phyloP scores from a whole-genome alignment of 352 stramenopile genomes.

The Pythium brachiatum region DNA sequence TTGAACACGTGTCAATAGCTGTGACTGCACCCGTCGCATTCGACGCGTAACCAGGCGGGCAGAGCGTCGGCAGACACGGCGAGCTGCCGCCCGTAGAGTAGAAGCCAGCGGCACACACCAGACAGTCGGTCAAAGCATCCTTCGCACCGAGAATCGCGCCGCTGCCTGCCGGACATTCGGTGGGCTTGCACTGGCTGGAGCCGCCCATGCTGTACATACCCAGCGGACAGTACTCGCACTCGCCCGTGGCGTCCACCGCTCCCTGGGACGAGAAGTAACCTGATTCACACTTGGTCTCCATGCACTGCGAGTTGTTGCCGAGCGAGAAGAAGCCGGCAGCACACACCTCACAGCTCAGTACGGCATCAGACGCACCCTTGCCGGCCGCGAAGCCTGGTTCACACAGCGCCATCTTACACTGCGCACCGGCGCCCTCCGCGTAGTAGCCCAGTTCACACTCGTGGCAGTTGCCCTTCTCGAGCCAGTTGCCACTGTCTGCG shows the following conservation, averaged over 20 bases:
- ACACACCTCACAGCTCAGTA: constrained; percentile 35
- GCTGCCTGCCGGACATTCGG: constrained; percentile 33
- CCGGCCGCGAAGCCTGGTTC: constrained; percentile 38
- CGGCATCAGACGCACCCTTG: constrained; percentile 25
- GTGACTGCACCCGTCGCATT: constrained; percentile 18
- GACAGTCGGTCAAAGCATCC: constrained; percentile 24
- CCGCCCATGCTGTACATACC: constrained; percentile 39
- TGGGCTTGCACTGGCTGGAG: constrained; percentile 33
- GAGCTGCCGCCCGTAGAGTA: constrained; percentile 36
- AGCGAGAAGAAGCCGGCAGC: constrained; percentile 34
- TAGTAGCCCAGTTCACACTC: constrained; percentile 38
- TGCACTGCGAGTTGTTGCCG: constrained; percentile 36
- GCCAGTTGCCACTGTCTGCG: constrained; percentile 27
- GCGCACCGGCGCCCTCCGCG: constrained; percentile 30
- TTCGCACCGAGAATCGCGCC: constrained; percentile 30
- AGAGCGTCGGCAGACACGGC: constrained; percentile 33
- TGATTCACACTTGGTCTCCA: constrained; percentile 28
- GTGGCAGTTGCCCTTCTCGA: constrained; percentile 48
- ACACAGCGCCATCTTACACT: constrained; percentile 39
- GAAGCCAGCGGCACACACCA: constrained; percentile 30
- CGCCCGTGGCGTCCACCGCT: constrained; percentile 20
- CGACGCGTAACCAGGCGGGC: constrained; percentile 30
- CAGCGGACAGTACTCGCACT: constrained; percentile 37
- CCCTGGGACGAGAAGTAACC: constrained; percentile 41
- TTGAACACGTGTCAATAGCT: constrained; percentile 24